These are phyloP conservation scores for Sugiyamaella xylanicola DNA, from an alignment of 1,139 yeast genomes.

Conservation along the genomic window DNA sequence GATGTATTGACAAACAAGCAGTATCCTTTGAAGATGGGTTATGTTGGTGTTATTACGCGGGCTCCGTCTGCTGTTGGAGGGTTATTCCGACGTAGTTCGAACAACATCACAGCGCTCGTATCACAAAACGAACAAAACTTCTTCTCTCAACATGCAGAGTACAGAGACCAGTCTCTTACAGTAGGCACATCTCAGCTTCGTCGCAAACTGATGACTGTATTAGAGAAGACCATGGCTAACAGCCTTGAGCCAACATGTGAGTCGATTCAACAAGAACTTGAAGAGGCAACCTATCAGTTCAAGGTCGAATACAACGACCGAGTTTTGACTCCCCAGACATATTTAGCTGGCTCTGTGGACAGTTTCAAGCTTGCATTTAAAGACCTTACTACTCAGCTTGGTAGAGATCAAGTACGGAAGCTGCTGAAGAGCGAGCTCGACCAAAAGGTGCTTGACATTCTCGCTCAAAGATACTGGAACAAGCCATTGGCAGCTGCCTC, in stretches of 20 bases:
- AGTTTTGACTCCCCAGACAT: slow-evolving; percentile 88
- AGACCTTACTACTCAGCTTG: slow-evolving; percentile 79
- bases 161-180: slow-evolving; percentile 64
- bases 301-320: slow-evolving; percentile 97
- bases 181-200: slow-evolving; percentile 79
- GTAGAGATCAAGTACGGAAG: slow-evolving; percentile 78
- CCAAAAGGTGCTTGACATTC: slow-evolving; percentile 79
- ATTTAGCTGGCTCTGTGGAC: slow-evolving; percentile 89
- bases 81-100: slow-evolving; percentile 37
- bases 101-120: slow-evolving; percentile 40
- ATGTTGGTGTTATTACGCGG: slow-evolving; percentile 93
- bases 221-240: slow-evolving; percentile 89
- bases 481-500: slow-evolving; percentile 47
- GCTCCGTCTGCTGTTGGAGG: slow-evolving; percentile 54
- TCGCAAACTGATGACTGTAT: slow-evolving; percentile 77
- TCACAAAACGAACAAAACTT: slow-evolving; percentile 49
- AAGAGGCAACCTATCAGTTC: slow-evolving; percentile 88
- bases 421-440: slow-evolving; percentile 83
- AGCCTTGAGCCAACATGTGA: slow-evolving; percentile 86
- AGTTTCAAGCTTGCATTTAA: slow-evolving; percentile 82
- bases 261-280: slow-evolving; percentile 85
- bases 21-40: slow-evolving; percentile 93
- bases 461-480: slow-evolving; percentile 94
- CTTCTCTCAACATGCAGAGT: slow-evolving; percentile 58
- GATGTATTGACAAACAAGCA: slow-evolving; percentile 70